Evolutionary conservation across 2,329 filamentous ascomycete species (phyloP).

Genomic region (Scedosporium dehoogii): DNA sequence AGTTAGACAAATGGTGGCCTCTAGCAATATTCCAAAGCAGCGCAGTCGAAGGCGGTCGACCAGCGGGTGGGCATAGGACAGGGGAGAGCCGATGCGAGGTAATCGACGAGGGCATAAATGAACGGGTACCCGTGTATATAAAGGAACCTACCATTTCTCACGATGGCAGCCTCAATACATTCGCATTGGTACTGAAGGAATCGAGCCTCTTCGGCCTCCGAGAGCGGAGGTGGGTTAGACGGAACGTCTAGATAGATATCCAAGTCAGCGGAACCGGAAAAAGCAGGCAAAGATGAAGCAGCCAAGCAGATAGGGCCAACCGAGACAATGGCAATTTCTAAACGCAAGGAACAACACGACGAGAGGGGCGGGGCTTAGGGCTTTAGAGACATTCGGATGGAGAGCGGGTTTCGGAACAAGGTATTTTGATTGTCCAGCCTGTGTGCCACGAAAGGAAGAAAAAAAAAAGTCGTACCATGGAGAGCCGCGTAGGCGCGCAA

Average conservation of each 20-base stretch:
- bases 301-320: too few species aligned
- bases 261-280: slow-evolving; percentile 13
- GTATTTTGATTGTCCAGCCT: too few species aligned
- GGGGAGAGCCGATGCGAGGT: neutral
- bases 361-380: too few species aligned
- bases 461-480: slow-evolving; percentile 30
- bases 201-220: slow-evolving; percentile 47
- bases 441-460: neutral
- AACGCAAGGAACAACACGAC: too few species aligned
- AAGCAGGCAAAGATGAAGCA: too few species aligned
- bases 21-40: neutral
- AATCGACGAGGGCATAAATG: neutral
- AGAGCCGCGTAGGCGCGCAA: slow-evolving; percentile 37
- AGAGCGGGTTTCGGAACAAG: slow-evolving; percentile 12
- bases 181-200: slow-evolving; percentile 49
- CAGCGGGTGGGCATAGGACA: neutral
- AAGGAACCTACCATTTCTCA: slow-evolving; percentile 32
- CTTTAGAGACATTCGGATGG: slow-evolving; percentile 1
- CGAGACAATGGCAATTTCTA: too few species aligned
- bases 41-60: neutral
- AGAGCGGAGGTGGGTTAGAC: slow-evolving; percentile 33
- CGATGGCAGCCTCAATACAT: slow-evolving; percentile 42
- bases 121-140: neutral
- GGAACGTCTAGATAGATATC: slow-evolving; percentile 22
- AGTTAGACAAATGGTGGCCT: neutral